A percentile compares a stretch with the other conserved stretches of the same genome.
phyloP scores from a whole-genome alignment of 345 rosid genomes.

The Dipteronia sinensis region DNA sequence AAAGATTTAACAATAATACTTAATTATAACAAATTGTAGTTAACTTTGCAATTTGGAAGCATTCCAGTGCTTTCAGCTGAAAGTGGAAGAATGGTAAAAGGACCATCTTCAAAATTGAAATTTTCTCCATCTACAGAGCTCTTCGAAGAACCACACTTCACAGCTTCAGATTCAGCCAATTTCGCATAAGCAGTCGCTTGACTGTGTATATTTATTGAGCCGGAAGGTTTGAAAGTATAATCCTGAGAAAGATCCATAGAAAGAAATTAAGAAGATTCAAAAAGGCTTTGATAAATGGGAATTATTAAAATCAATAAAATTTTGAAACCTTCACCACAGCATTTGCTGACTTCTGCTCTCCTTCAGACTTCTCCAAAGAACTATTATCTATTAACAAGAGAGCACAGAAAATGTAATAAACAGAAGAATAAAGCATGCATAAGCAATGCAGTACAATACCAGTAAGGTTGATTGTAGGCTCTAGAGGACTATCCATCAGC shows the following conservation, averaged over 20 bases:
- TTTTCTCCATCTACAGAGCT: conserved; percentile 31
- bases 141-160: conserved; percentile 31
- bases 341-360: conserved; percentile 30
- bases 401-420: conserved; percentile 12
- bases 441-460: conserved; percentile 34
- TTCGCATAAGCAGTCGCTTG: conserved; percentile 69
- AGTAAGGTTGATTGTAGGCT: conserved; percentile 29
- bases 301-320: conserved; percentile 5
- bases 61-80: conserved; percentile 85
- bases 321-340: conserved; percentile 43
- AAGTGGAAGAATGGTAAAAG: conserved; percentile 63
- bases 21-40: background rate
- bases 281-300: background rate
- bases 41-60: conserved; percentile 65
- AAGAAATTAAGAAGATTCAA: conserved; percentile 10
- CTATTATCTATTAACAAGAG: conserved; percentile 27
- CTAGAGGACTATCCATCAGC: conserved; percentile 46
- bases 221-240: conserved; percentile 31
- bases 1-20: background rate
- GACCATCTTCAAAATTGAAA: conserved; percentile 33
- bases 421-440: conserved; percentile 7
- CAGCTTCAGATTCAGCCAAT: conserved; percentile 54
- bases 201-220: conserved; percentile 52
- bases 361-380: conserved; percentile 31
- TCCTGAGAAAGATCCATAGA: conserved; percentile 31